These are phyloP conservation scores for Mentha longifolia DNA, from an alignment of 257 asterid species.

Conservation along the genomic window DNA sequence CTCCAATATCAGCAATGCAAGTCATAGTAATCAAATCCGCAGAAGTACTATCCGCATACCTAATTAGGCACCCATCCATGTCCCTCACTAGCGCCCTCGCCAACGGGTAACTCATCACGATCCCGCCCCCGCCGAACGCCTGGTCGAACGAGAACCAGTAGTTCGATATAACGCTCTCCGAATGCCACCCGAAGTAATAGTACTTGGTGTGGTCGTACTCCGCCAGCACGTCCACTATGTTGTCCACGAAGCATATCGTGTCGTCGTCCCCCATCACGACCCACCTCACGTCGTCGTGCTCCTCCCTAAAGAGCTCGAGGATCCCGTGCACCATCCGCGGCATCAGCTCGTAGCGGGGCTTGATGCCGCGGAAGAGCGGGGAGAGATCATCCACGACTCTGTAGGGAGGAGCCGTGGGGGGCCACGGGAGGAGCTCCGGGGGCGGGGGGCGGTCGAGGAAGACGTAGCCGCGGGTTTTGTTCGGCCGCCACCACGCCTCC, in stretches of 20 bases:
- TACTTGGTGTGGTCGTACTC: constrained; percentile 54
- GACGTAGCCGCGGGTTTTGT: constrained; percentile 54
- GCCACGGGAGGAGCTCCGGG: constrained; percentile 59
- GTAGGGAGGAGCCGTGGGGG: constrained; percentile 59
- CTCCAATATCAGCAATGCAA: constrained; percentile 69
- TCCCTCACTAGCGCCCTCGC: constrained; percentile 54
- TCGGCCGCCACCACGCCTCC: constrained; percentile 74
- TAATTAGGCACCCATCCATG: constrained; percentile 53
- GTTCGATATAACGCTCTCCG: constrained; percentile 59
- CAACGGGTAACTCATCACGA: constrained; percentile 57
- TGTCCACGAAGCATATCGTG: constrained; percentile 55
- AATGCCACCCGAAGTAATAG: constrained; percentile 61
- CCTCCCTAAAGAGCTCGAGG: constrained; percentile 50
- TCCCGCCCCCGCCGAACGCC: constrained; percentile 75
- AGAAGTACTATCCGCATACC: constrained; percentile 46
- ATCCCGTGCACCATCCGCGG: constrained; percentile 64
- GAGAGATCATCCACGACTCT: constrained; percentile 47
- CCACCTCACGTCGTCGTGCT: constrained; percentile 52
- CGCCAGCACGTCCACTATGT: constrained; percentile 52
- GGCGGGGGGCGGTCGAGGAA: constrained; percentile 55
- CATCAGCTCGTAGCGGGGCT: constrained; percentile 48
- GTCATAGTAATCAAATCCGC: constrained; percentile 59
- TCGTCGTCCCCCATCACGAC: constrained; percentile 75
- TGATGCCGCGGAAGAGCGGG: constrained; percentile 25
- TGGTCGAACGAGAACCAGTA: constrained; percentile 57